These are phyloP conservation scores for Graphilbum fragrans DNA, from an alignment of 2,329 filamentous ascomycete species.

Conservation along the genomic window DNA sequence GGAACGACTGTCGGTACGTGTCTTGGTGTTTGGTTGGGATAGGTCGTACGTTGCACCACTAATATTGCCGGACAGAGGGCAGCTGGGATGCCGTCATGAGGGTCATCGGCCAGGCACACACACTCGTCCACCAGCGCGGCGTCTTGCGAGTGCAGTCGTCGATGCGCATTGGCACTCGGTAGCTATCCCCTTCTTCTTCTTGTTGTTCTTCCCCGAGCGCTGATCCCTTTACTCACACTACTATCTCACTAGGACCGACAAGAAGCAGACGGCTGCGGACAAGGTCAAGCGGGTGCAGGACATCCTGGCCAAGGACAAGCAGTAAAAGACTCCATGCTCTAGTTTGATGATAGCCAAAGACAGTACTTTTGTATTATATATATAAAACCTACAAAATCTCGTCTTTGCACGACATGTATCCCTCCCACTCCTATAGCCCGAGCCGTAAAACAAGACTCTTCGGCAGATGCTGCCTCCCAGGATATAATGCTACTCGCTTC, in stretches of 20 bases:
- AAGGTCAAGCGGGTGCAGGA: slow-evolving; percentile 57
- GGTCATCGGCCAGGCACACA: slow-evolving; percentile 77
- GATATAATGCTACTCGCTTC: too few relatives aligned
- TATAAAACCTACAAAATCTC: too few relatives aligned
- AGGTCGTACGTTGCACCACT: neutral
- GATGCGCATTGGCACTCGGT: slow-evolving; percentile 74
- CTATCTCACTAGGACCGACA: slow-evolving; percentile 54
- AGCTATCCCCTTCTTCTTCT: slow-evolving; percentile 12
- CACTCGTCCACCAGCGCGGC: slow-evolving; percentile 63
- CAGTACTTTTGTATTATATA: too few relatives aligned
- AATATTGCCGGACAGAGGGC: slow-evolving; percentile 50
- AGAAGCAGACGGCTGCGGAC: slow-evolving; percentile 67
- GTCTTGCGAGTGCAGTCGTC: slow-evolving; percentile 76
- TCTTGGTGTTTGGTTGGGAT: too few relatives aligned
- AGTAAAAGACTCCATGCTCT: too few relatives aligned
- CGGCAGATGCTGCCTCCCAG: too few relatives aligned
- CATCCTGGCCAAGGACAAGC: slow-evolving; percentile 23
- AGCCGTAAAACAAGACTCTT: too few relatives aligned
- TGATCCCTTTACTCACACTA: neutral
- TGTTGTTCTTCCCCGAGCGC: neutral
- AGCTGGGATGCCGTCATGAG: slow-evolving; percentile 81
- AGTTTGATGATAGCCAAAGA: too few relatives aligned
- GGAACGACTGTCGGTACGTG: slow-evolving; percentile 79
- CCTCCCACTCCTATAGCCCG: too few relatives aligned
- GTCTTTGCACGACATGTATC: too few relatives aligned